Conservation (phyloP, 768 basidiomycete species). For the Dacryopinax primogenitus region DNA sequence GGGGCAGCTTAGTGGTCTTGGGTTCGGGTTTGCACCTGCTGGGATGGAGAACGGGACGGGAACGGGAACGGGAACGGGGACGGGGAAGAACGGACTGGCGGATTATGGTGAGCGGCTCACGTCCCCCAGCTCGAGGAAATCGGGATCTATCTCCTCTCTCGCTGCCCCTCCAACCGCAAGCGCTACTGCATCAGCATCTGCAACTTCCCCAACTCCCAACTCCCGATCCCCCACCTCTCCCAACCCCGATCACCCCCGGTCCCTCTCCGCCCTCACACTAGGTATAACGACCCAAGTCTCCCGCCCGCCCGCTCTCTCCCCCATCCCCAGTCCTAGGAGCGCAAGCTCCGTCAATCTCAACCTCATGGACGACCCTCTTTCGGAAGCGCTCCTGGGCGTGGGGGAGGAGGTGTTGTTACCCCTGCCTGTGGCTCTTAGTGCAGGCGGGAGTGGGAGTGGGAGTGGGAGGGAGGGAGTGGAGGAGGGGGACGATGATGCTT, state of each 20-base stretch:
- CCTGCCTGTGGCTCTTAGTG: neutral
- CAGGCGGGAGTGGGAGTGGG: neutral
- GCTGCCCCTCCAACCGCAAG: no score
- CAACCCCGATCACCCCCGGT: neutral
- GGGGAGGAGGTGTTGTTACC: neutral
- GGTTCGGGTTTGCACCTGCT: neutral
- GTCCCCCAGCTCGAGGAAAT: no score
- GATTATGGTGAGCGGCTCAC: slow-evolving; percentile 7
- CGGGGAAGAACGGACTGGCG: neutral
- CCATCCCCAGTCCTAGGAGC: neutral
- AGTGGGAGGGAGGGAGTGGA: neutral
- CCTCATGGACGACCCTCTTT: neutral
- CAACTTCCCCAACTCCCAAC: no score
- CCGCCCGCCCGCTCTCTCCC: neutral
- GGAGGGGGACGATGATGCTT: neutral
- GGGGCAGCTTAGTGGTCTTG: neutral
- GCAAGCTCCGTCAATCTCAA: neutral
- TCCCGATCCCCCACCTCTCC: no score
- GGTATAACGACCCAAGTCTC: neutral
- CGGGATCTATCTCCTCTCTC: no score
- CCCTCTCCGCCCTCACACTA: neutral
- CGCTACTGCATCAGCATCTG: no score
- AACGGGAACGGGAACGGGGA: neutral
- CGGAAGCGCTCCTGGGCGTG: neutral
- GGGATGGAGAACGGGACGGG: neutral